These are phyloP conservation scores for Oehlia diaphana DNA, from an alignment of 192 early-diverging fungal genomes.

Conservation along the genomic window DNA sequence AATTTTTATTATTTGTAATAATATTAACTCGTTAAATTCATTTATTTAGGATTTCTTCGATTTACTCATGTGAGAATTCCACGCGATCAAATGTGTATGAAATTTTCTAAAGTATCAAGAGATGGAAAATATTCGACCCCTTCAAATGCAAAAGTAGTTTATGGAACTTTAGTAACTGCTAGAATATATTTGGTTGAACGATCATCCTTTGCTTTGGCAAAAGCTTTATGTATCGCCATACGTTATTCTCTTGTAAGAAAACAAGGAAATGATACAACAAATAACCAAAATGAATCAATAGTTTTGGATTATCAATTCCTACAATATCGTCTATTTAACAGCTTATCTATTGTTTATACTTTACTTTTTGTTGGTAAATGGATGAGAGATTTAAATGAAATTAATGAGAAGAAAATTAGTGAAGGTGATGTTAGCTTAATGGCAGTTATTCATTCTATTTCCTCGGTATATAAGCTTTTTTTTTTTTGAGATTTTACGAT, in stretches of 20 bases:
- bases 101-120: slow-evolving; percentile 75
- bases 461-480: slow-evolving; percentile 43
- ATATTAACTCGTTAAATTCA: background rate
- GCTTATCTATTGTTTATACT: slow-evolving; percentile 79
- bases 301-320: slow-evolving; percentile 85
- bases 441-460: slow-evolving; percentile 78
- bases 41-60: slow-evolving; percentile 67
- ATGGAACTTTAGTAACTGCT: slow-evolving; percentile 74
- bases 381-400: slow-evolving; percentile 64
- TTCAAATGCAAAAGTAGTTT: slow-evolving; percentile 73
- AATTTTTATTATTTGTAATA: too few species aligned
- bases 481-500: background rate
- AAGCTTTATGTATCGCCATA: slow-evolving; percentile 79
- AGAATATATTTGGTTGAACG: slow-evolving; percentile 74
- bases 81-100: slow-evolving; percentile 83
- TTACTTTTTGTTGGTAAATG: slow-evolving; percentile 80
- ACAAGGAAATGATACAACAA: slow-evolving; percentile 59
- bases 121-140: slow-evolving; percentile 72
- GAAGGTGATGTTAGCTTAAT: slow-evolving; percentile 45
- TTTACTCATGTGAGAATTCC: slow-evolving; percentile 84
- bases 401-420: slow-evolving; percentile 62
- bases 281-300: slow-evolving; percentile 63
- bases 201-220: slow-evolving; percentile 40
- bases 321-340: slow-evolving; percentile 77
- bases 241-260: slow-evolving; percentile 83